Evolutionary conservation across 1,139 yeast species (phyloP), one percentile per base, ranked within the genome.

Genomic region (Suhomyces panamericanus): DNA sequence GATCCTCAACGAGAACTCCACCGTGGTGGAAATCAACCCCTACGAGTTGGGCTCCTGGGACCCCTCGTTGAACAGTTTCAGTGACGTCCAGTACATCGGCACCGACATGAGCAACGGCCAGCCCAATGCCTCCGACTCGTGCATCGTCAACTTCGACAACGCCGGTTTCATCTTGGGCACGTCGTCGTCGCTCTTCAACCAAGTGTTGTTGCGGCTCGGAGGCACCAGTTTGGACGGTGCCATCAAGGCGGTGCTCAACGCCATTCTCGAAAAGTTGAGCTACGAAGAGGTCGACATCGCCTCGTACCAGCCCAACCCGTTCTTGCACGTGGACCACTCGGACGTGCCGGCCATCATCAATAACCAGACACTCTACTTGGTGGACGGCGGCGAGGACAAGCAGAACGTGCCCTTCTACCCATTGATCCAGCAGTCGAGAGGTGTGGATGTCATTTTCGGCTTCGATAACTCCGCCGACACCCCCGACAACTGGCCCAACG

Each of bases 391-490:
- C 52, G 91, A 85, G 63, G 96, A 87, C 65, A 65, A 63, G 12
- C 93, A 89, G 61, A 86, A 85, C 55, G 74, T 90, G 27, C 97
- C 97, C 9, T 67, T 88, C 38, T 73, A 78, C 49, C 96, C 97
- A 17, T 71, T 89, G 54, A 63, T 89, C 39, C 93, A 85, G 63
- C 77, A 80, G 10, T 77, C 75, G 38, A 78, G 97, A 59, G 70
- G 73, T n/a, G 73, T 89, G 17, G 98, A 90, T 60, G 80, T 86
- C 11, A 76, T 90, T 29, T 79, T 90, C 63, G 95, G 95, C 0
- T 83, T 81, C 59, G 98, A 90, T 60, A 87, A 85, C 64, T 81
- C 90, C n/a, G 93, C 88, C 35, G 96, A 90, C 56, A 83, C 93
- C 0, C 66, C 69, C 12, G 63, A 70, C 34, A 66, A 62, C 48